Conservation (phyloP, 805 yeast genomes). For the Metschnikowia sp. region DNA sequence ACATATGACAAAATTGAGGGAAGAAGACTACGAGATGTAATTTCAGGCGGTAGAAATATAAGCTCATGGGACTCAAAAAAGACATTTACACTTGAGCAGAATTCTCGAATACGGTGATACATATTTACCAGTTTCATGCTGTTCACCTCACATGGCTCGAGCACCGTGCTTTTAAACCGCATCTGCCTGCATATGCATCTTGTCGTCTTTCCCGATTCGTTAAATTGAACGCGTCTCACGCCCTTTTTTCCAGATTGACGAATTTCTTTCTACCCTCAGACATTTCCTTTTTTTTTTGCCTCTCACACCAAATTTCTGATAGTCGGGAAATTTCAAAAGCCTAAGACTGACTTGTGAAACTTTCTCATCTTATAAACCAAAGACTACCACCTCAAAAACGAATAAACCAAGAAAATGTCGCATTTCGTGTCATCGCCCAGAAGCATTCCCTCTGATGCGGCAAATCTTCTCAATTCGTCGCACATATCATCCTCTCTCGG, state of each 20-base stretch:
- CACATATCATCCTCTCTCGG: constrained; percentile 44
- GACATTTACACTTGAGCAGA: no score
- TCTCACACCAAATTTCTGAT: background rate
- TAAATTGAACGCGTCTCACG: constrained; percentile 15
- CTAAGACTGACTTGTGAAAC: no score
- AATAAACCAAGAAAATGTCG: constrained; percentile 27
- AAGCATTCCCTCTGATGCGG: constrained; percentile 44
- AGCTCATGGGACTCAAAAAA: no score
- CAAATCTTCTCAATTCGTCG: constrained; percentile 36
- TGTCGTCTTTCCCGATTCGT: constrained; percentile 6
- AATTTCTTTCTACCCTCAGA: background rate
- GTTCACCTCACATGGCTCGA: no score
- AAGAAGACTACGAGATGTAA: no score
- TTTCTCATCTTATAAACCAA: background rate
- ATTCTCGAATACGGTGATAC: no score
- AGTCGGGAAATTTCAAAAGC: background rate
- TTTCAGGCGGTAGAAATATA: no score
- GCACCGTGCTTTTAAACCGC: background rate
- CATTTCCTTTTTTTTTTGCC: background rate
- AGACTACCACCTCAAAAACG: background rate
- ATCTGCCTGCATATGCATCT: background rate
- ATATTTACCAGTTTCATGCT: no score
- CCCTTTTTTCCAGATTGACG: background rate
- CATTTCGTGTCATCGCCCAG: constrained; percentile 44
- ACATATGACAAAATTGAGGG: no score